Evolutionary conservation across 805 yeast species (phyloP), one percentile per base, ranked within the genome.

Genomic region (Candida ascalaphidarum): DNA sequence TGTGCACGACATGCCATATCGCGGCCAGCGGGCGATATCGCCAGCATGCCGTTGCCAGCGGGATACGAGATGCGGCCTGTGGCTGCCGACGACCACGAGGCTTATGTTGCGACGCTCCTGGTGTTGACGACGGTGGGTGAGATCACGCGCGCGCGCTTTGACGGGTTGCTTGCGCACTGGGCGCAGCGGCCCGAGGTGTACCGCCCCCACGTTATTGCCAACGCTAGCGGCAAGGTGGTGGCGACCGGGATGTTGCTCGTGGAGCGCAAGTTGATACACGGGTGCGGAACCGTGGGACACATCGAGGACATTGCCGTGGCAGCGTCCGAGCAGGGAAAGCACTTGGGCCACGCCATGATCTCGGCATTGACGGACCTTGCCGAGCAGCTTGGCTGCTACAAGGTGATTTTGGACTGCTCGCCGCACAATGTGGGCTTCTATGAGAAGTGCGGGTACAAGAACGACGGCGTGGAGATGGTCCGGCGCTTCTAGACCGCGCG

Each of bases 241-340:
- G 96, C 94, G 4, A 74, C 86, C 0, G 97, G 97, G 0, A 76
- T 81, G 50, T 57, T 89, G 10, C 44, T 92, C 8, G 61, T 92
- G 6, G 98, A 89, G 52, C 68, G 68, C 27, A 89, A 89, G 52
- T 57, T 80, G 37, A 85, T 92, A 37, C 98, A 89, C 55, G 72
- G 61, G 22, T 76, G 92, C 50, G 94, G 95, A 0, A 54, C 68
- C 29, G 94, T 84, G 4, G 97, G 97, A 2, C 97, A 89, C 57
- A 81, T 89, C 37, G 98, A 89, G 48, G 98, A 89, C 50, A 89
- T 89, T 35, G 80, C 96, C 1, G 94, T 89, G 4, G 65, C 75
- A 12, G 48, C 52, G 17, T 57, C 65, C 12, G 82, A 82, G 48
- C 96, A 88, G 47, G 98, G 98, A 5, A 77, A 79, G 48, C 74